A percentile compares a stretch with the other conserved stretches of the same genome.
These are phyloP conservation scores for Tylopilus sp. DNA, from an alignment of 1,284 basidiomycete genomes.

Conservation along the genomic window DNA sequence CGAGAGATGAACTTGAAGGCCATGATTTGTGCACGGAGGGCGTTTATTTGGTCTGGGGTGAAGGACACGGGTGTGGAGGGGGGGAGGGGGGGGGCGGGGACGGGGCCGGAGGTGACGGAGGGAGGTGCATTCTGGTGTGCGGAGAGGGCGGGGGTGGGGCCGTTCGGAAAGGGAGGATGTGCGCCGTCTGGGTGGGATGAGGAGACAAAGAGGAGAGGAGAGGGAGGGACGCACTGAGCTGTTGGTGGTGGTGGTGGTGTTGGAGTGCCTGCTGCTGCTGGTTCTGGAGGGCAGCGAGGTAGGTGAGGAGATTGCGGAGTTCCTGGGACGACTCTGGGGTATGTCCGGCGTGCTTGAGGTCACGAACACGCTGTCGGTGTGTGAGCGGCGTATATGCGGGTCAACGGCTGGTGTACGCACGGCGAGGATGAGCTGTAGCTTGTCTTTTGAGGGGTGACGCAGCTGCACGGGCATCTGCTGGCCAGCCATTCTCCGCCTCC, in stretches of 20 bases:
- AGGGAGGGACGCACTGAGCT: constrained; percentile 28
- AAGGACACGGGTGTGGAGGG: constrained; percentile 68
- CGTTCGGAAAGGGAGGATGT: constrained; percentile 24
- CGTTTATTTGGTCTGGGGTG: constrained; percentile 77
- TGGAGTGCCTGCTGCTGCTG: constrained; percentile 31
- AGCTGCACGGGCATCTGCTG: constrained; percentile 27
- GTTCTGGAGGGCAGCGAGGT: constrained; percentile 25
- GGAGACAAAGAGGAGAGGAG: neutral
- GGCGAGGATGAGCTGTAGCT: constrained; percentile 21
- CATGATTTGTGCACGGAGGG: constrained; percentile 83
- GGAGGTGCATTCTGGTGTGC: constrained; percentile 14
- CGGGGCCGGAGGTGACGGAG: constrained; percentile 28
- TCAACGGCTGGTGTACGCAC: constrained; percentile 8
- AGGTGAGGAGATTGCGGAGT: constrained; percentile 25
- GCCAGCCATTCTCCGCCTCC: constrained; percentile 25
- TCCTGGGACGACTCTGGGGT: constrained; percentile 32
- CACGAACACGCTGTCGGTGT: constrained; percentile 25
- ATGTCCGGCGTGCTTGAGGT: constrained; percentile 32
- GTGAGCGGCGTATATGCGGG: neutral
- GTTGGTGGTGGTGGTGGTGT: constrained; percentile 26
- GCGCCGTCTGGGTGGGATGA: constrained; percentile 25
- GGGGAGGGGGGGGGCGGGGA: constrained; percentile 29
- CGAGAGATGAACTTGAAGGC: constrained; percentile 83
- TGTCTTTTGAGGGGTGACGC: constrained; percentile 24
- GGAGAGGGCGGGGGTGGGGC: too few relatives aligned